Evolutionary conservation across 169 alveolate species (phyloP).

Genomic region (Haemoproteus tartakovskyi): DNA sequence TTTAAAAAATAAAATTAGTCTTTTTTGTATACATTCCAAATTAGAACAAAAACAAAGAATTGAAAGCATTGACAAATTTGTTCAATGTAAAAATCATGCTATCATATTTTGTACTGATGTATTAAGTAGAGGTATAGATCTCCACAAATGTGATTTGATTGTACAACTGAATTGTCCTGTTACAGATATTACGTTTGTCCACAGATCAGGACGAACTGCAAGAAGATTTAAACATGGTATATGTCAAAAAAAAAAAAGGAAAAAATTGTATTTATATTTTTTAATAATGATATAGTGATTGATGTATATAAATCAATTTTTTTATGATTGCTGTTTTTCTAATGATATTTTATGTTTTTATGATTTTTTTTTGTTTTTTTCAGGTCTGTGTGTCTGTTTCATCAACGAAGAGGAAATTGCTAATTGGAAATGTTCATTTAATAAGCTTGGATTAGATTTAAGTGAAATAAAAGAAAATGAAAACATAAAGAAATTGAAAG

Average conservation of each 20-base stretch:
- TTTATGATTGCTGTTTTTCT: background rate
- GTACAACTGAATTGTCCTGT: constrained; percentile 91
- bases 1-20: constrained; percentile 7
- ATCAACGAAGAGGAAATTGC: constrained; percentile 23
- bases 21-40: constrained; percentile 41
- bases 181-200: constrained; percentile 87
- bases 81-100: constrained; percentile 62
- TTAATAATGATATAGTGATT: no score
- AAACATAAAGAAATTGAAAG: constrained; percentile 2
- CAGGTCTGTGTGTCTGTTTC: constrained; percentile 49
- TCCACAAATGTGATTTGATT: constrained; percentile 91
- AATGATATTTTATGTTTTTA: background rate
- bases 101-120: constrained; percentile 89
- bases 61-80: constrained; percentile 20
- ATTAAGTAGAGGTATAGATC: constrained; percentile 94
- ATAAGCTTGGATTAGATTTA: constrained; percentile 35
- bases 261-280: no score
- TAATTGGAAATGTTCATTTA: constrained; percentile 17
- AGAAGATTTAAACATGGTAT: constrained; percentile 89
- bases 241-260: no score
- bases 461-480: constrained; percentile 24
- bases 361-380: constrained; percentile 7
- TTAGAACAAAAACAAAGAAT: constrained; percentile 30
- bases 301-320: constrained; percentile 1
- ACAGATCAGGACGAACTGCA: constrained; percentile 95